Percentiles rank a stretch among this genome's conserved stretches.
phyloP scores from a whole-genome alignment of 108 stramenopile species.

The Skeletonema costatum region DNA sequence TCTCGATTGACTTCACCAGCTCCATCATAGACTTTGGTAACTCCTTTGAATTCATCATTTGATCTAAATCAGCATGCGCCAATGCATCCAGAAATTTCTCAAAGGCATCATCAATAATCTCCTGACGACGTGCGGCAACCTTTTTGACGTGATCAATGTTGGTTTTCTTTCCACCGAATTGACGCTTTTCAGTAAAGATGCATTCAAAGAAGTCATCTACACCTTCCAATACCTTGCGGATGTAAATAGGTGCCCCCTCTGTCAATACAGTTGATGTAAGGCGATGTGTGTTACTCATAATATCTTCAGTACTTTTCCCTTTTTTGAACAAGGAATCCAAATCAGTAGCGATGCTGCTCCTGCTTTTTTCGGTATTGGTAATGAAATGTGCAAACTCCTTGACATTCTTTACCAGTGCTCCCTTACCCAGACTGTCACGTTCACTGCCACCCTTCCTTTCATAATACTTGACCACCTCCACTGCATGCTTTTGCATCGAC shows the following conservation, averaged over 20 bases:
- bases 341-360: slow-evolving; percentile 9
- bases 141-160: slow-evolving; percentile 25
- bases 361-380: slow-evolving; percentile 30
- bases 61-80: neutral
- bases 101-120: slow-evolving; percentile 32
- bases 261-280: neutral
- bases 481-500: slow-evolving; percentile 11
- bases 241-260: slow-evolving; percentile 8
- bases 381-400: slow-evolving; percentile 19
- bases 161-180: slow-evolving; percentile 26
- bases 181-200: slow-evolving; percentile 36
- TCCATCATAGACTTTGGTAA: slow-evolving; percentile 23
- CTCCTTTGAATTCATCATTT: neutral
- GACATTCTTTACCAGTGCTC: slow-evolving; percentile 6
- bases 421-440: neutral
- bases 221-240: slow-evolving; percentile 13
- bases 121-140: slow-evolving; percentile 27
- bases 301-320: neutral
- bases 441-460: neutral
- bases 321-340: slow-evolving; percentile 19
- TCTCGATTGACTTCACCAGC: slow-evolving; percentile 25
- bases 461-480: slow-evolving; percentile 18
- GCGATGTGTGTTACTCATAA: neutral
- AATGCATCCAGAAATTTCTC: slow-evolving; percentile 12
- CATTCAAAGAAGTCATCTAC: slow-evolving; percentile 40